Conservation (phyloP, 352 stramenopile species). For the Globisporangium camurandrum region DNA sequence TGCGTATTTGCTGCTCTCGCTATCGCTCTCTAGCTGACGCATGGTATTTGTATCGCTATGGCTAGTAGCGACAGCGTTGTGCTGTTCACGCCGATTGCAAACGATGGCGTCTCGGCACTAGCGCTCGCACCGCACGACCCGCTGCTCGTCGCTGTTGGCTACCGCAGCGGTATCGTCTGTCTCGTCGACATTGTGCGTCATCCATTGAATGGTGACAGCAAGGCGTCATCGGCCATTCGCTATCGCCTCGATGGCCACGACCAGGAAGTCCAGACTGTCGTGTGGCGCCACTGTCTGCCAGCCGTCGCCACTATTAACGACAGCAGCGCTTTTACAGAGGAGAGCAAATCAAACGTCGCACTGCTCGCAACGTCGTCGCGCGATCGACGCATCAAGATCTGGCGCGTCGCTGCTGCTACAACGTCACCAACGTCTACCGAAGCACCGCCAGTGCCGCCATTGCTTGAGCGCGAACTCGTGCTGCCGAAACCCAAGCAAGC, state of each 20-base stretch:
- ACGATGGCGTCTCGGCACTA: constrained; percentile 51
- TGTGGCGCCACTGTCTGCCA: constrained; percentile 20
- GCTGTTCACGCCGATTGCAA: constrained; percentile 36
- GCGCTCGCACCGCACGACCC: constrained; percentile 41
- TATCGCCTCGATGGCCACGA: constrained; percentile 59
- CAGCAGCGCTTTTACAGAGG: no score
- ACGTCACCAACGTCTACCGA: no score
- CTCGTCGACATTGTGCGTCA: constrained; percentile 40
- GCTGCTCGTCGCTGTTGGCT: constrained; percentile 56
- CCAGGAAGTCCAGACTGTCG: constrained; percentile 57
- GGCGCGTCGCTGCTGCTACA: constrained; percentile 13
- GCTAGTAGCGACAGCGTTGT: constrained; percentile 27
- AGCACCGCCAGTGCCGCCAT: constrained; percentile 6
- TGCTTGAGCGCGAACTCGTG: constrained; percentile 23
- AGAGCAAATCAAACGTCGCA: no score
- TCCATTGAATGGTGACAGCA: no score
- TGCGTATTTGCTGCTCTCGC: background rate
- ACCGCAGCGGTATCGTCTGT: constrained; percentile 56
- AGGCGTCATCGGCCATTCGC: no score
- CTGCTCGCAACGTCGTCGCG: constrained; percentile 61
- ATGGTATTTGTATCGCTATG: background rate
- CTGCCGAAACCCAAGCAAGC: constrained; percentile 60
- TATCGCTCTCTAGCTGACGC: constrained; percentile 5
- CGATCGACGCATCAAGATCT: constrained; percentile 67
- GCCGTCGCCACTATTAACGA: background rate